phyloP scores from a whole-genome alignment of 768 basidiomycete genomes.

The Serendipita indica region DNA sequence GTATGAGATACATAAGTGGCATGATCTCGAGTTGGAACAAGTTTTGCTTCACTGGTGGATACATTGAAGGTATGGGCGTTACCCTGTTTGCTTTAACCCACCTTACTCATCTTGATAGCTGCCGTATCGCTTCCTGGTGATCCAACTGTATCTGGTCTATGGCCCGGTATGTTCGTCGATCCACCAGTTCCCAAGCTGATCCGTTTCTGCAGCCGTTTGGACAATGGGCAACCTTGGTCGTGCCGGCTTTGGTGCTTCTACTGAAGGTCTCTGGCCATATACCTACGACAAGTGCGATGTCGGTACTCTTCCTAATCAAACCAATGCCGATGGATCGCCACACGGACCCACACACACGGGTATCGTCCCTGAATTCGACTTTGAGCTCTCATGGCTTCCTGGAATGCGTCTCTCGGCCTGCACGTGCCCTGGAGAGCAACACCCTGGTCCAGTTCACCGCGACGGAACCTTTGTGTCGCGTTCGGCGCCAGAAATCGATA shows the following conservation, averaged over 20 bases:
- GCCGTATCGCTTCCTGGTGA: conserved; percentile 56
- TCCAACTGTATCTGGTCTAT: background rate
- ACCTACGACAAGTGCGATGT: conserved; percentile 74
- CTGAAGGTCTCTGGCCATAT: conserved; percentile 51
- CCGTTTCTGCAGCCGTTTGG: conserved; percentile 26
- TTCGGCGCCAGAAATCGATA: conserved; percentile 78
- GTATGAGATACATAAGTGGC: conserved; percentile 56
- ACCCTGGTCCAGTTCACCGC: conserved; percentile 67
- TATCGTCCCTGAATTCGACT: conserved; percentile 32
- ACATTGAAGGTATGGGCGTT: conserved; percentile 1
- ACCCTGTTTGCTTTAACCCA: conserved; percentile 10
- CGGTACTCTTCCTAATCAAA: conserved; percentile 77
- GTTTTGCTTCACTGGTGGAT: conserved; percentile 61
- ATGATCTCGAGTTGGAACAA: conserved; percentile 65
- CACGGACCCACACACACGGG: conserved; percentile 44
- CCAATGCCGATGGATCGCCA: conserved; percentile 50
- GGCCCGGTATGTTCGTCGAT: background rate
- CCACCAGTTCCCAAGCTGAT: background rate
- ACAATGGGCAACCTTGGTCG: conserved; percentile 58
- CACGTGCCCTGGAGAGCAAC: conserved; percentile 78
- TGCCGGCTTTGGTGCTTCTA: conserved; percentile 73
- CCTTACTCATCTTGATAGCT: conserved; percentile 16
- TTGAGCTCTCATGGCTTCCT: conserved; percentile 62
- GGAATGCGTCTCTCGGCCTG: conserved; percentile 81
- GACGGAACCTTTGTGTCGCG: conserved; percentile 75